Percentiles rank a stretch among this genome's conserved stretches.
Conservation (phyloP, 192 early-diverging fungal genomes). For the Mortierella hygrophila region DNA sequence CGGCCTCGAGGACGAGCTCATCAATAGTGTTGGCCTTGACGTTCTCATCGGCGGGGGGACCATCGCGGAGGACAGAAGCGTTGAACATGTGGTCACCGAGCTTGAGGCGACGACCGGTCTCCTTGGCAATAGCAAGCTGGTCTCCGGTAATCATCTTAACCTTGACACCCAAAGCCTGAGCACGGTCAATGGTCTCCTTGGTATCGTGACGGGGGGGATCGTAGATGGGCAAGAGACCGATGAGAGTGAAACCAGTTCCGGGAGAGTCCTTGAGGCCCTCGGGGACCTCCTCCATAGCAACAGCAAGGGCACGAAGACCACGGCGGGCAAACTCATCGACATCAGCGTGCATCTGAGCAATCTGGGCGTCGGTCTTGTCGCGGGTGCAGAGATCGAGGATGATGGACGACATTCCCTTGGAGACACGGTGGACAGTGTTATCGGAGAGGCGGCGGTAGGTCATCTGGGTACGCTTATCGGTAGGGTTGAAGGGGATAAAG, state of each 20-base stretch:
- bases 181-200: slow-evolving; percentile 84
- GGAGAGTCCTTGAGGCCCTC: slow-evolving; percentile 67
- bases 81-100: slow-evolving; percentile 83
- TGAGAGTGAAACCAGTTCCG: slow-evolving; percentile 75
- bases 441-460: slow-evolving; percentile 76
- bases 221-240: slow-evolving; percentile 81
- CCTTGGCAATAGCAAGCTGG: slow-evolving; percentile 68
- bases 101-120: slow-evolving; percentile 74
- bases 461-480: slow-evolving; percentile 82
- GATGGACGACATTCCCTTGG: slow-evolving; percentile 83
- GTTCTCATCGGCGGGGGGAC: slow-evolving; percentile 67
- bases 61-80: slow-evolving; percentile 68
- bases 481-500: slow-evolving; percentile 82
- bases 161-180: slow-evolving; percentile 79
- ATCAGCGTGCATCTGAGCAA: slow-evolving; percentile 69
- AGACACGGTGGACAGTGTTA: slow-evolving; percentile 74
- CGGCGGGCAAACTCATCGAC: slow-evolving; percentile 63
- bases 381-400: slow-evolving; percentile 80
- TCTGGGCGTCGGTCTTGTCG: slow-evolving; percentile 73
- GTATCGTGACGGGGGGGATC: slow-evolving; percentile 85
- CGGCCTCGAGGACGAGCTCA: slow-evolving; percentile 55
- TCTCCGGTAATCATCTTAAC: slow-evolving; percentile 98
- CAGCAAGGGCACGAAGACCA: slow-evolving; percentile 77
- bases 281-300: slow-evolving; percentile 77
- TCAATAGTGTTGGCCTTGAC: slow-evolving; percentile 49